Evolutionary conservation across 2,329 filamentous ascomycete genomes (phyloP).

Genomic region (Penicillium aurantiogriseum): DNA sequence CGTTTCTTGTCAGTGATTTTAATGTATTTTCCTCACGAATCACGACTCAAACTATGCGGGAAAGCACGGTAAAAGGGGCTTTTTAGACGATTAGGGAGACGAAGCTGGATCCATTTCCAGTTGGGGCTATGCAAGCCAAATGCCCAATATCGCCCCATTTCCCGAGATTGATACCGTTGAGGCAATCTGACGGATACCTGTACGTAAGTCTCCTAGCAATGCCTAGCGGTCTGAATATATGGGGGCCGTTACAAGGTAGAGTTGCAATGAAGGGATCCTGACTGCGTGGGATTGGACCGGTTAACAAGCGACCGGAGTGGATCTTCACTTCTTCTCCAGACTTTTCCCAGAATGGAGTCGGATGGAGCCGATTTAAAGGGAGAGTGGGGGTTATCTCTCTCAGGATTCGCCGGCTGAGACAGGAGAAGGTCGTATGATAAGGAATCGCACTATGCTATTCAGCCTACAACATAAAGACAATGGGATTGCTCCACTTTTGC

Average conservation of each 20-base stretch:
- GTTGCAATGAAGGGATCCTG: conserved; percentile 9
- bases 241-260: conserved; percentile 11
- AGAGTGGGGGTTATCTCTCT: neutral
- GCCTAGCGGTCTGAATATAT: no score
- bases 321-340: neutral
- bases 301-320: conserved; percentile 10
- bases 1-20: no score
- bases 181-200: neutral
- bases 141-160: neutral
- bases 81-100: no score
- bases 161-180: neutral
- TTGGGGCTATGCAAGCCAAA: neutral
- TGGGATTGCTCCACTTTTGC: neutral
- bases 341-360: no score
- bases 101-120: neutral
- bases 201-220: neutral
- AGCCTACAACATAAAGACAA: neutral
- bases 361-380: no score
- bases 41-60: no score
- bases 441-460: neutral
- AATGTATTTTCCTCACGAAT: no score
- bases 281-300: neutral
- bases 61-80: no score
- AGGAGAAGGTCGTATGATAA: neutral
- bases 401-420: conserved; percentile 3